Evolutionary conservation across 2,329 filamentous ascomycete species (phyloP).

Genomic region (Pseudocercospora musae): DNA sequence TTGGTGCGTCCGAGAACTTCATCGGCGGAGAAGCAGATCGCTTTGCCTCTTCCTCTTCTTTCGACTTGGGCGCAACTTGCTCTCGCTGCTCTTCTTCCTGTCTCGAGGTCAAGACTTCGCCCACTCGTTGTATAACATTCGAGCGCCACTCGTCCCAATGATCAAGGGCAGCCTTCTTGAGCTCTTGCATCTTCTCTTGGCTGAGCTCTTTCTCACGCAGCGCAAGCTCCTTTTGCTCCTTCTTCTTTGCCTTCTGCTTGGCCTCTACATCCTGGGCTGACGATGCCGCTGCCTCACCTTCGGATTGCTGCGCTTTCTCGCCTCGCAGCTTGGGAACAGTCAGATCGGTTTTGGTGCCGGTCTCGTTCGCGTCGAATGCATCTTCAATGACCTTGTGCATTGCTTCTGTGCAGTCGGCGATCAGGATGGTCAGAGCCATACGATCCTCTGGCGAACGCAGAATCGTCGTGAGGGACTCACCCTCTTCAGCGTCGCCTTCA

Average conservation of each 20-base stretch:
- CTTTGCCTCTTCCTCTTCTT: constrained; percentile 7
- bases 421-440: constrained; percentile 45
- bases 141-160: constrained; percentile 81
- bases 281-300: constrained; percentile 4
- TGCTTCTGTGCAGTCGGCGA: constrained; percentile 44
- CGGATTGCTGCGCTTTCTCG: constrained; percentile 20
- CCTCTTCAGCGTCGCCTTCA: constrained; percentile 26
- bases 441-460: constrained; percentile 43
- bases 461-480: constrained; percentile 45
- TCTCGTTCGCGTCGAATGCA: constrained; percentile 41
- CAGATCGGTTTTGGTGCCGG: constrained; percentile 30
- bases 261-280: constrained; percentile 9
- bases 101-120: constrained; percentile 57
- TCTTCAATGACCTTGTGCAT: constrained; percentile 46
- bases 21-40: constrained; percentile 18
- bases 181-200: constrained; percentile 54
- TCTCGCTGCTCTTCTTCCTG: constrained; percentile 34
- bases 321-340: constrained; percentile 30
- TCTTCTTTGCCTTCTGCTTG: constrained; percentile 20
- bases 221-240: constrained; percentile 32
- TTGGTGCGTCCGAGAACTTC: constrained; percentile 23
- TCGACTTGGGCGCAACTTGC: constrained; percentile 18
- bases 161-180: constrained; percentile 66
- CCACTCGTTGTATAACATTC: constrained; percentile 65
- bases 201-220: constrained; percentile 50